Base-by-base conservation (phyloP, 208 protist genomes). In the Wallacemonas rigidus region DNA sequence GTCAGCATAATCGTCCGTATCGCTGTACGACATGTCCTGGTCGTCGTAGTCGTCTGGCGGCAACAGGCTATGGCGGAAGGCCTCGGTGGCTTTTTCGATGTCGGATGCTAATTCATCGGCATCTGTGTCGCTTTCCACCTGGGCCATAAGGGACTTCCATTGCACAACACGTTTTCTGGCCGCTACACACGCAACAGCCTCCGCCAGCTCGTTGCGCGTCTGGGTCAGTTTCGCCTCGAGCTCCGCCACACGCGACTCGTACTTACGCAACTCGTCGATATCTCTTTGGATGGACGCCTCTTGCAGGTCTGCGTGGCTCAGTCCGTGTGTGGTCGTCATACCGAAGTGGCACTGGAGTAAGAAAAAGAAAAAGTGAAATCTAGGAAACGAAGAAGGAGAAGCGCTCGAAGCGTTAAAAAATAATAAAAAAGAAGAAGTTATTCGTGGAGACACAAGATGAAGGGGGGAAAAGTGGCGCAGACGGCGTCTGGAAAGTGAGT, bases 1-100 rank as follows among this genome's bases (percentile, higher is more conserved):
- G 68, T 95, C 90, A 3, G 85, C 90, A 69, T 89, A 95, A 72
- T 95, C 85, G 64, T 95, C 90, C 4, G 87, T 95, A 67, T 91
- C 85, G 60, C 69, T 75, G 72, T 82, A 95, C 1, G 85, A 79
- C 35, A 95, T 72, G 0, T 80, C 55, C 8, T 72, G 48, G 35
- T 75, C 77, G 3, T 72, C 74, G 70, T 93, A 94, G 69, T 74
- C 76, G 8, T 61, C 62, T 47, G 89, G 86, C 41, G 81, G 74
- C 44, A 75, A 39, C 38, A 94, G 75, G 14, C 76, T 90, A 48
- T 67, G 51, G 9, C 71, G 69, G 54, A 94, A 94, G 8, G 63
- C 56, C n/a, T 76, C 67, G 47, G 85, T 76, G 26, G 80, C 71
- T 14, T 73, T 72, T 35, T 70, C 55, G 65, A 76, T 65, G 41